Evolutionary conservation across 345 rosid species (phyloP), one percentile per base, ranked within the genome.

Genomic region (Salix viminalis): DNA sequence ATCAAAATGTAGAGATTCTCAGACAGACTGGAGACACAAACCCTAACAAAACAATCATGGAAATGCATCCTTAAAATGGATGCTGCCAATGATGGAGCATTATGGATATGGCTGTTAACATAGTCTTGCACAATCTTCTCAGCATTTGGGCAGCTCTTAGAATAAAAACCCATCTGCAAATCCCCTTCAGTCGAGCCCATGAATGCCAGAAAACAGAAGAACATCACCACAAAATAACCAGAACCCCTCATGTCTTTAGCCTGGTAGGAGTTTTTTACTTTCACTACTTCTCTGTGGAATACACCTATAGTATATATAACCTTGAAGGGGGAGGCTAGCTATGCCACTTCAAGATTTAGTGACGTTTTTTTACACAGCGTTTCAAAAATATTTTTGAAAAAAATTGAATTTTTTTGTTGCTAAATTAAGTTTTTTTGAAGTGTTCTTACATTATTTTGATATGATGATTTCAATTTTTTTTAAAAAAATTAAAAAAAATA

Each of bases 11-110:
- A 58, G 62, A 23, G 26, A 58, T 24, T n/a, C 28, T 28, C 36
- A 7, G 18, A 73, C 3, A n/a, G 42, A 73, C 6, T 30, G 28
- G 34, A 46, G 6, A 15, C 10, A 52, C 15, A 7, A 26, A 91
- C 97, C 85, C 93, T 74, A 62, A 92, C 97, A 52, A 94, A 91
- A 78, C 96, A 94, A 77, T 94, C 97, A 77, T 94, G 99, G 81
- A 92, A 94, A 67, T 92, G 89, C 99, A 90, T 92, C 82, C 98
- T 88, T 13, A 92, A 46, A 54, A 92, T 82, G 28, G 96, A 28
- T 10, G 97, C 99, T 12, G 97, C 94, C 18, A 92, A 56, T 41
- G 97, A 91, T 32, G 94, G 96, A 32, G 90, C 94, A 79, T 82
- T 88, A 36, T 82, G 90, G 75, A 94, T 85, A 77, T 88, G 93